These are phyloP conservation scores for Phylloboletellus chloephorus DNA, from an alignment of 1,284 basidiomycete genomes.

Conservation along the genomic window DNA sequence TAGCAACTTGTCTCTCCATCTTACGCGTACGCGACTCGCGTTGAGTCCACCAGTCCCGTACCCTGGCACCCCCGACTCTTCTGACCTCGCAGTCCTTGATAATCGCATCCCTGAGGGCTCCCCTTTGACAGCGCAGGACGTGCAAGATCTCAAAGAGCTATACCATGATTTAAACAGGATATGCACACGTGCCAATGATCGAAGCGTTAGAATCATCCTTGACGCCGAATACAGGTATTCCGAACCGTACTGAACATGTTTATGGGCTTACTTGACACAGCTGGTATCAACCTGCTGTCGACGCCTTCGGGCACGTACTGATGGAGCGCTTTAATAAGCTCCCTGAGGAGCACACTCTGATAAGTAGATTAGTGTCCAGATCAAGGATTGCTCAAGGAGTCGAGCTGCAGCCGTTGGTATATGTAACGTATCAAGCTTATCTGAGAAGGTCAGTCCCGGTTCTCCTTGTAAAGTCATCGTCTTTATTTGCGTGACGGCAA, in stretches of 20 bases:
- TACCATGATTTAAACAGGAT: conserved; percentile 56
- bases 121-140: conserved; percentile 47
- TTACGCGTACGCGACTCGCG: conserved; percentile 15
- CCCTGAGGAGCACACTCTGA: conserved; percentile 12
- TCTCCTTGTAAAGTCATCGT: neutral
- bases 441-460: conserved; percentile 52
- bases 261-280: conserved; percentile 28
- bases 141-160: conserved; percentile 55
- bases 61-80: conserved; percentile 27
- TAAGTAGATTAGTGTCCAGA: conserved; percentile 5
- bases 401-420: conserved; percentile 60
- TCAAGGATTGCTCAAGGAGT: conserved; percentile 1
- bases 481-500: too few species aligned
- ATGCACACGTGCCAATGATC: conserved; percentile 53
- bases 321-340: conserved; percentile 72
- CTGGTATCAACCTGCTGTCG: conserved; percentile 83
- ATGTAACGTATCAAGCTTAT: conserved; percentile 85
- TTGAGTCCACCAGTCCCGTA: conserved; percentile 24
- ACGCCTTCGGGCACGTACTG: conserved; percentile 70
- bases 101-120: conserved; percentile 34
- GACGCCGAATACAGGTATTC: conserved; percentile 76
- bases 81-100: conserved; percentile 24
- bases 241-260: neutral
- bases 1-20: conserved; percentile 27
- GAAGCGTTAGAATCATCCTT: conserved; percentile 63